Evolutionary conservation across 495 filamentous ascomycete genomes (phyloP).

Genomic region (Aspergillus asperescens): DNA sequence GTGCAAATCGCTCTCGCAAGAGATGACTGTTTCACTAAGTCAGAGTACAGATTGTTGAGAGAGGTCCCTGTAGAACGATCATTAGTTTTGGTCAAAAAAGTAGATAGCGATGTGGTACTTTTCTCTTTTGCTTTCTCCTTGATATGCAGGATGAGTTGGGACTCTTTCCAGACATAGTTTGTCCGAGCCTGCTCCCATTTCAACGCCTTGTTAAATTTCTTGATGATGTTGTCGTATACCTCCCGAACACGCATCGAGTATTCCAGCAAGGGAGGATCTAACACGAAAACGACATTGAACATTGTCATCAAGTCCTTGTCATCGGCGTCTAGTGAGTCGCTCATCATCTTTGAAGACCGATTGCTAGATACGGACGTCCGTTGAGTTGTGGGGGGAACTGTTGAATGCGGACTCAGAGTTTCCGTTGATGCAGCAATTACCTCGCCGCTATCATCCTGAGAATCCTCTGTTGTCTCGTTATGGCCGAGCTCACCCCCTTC

Average conservation of each 20-base stretch:
- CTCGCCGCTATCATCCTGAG: constrained; percentile 17
- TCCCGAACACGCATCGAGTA: constrained; percentile 67
- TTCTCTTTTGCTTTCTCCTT: constrained; percentile 76
- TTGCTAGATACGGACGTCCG: constrained; percentile 37
- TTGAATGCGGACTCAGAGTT: constrained; percentile 25
- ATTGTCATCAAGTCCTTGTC: constrained; percentile 72
- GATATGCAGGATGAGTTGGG: constrained; percentile 66
- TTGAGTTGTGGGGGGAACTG: constrained; percentile 31
- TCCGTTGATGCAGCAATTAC: constrained; percentile 32
- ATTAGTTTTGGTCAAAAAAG: background rate
- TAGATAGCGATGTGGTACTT: constrained; percentile 42
- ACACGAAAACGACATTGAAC: constrained; percentile 94
- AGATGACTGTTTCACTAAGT: constrained; percentile 70
- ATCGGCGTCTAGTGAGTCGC: constrained; percentile 44
- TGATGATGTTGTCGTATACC: constrained; percentile 82
- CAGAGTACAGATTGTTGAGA: constrained; percentile 38
- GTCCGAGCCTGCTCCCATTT: constrained; percentile 85
- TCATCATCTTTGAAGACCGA: constrained; percentile 29
- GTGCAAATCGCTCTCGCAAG: constrained; percentile 78
- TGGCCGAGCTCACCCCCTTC: constrained; percentile 39
- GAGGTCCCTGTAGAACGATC: constrained; percentile 28
- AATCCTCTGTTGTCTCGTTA: constrained; percentile 41
- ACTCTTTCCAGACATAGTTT: constrained; percentile 83
- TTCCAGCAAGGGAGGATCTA: constrained; percentile 72
- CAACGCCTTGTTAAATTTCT: constrained; percentile 81